Conservation (phyloP, 306 rosid species). For the Corylus avellana region DNA sequence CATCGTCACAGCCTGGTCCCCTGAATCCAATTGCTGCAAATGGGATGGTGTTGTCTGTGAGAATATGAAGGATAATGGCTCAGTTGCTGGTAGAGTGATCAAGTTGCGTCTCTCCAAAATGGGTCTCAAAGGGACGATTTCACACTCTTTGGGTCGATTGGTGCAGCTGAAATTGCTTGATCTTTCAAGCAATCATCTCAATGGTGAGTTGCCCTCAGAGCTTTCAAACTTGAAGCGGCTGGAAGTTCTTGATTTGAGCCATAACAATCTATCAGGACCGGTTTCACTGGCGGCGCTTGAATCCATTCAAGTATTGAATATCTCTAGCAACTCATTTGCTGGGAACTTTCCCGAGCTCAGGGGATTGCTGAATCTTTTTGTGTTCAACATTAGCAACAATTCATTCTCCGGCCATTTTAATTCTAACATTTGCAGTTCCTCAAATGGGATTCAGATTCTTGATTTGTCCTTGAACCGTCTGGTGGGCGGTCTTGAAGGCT, state of each 20-base stretch:
- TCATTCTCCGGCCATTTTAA: slow-evolving; percentile 59
- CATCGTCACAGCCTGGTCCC: slow-evolving; percentile 48
- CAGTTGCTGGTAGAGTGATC: slow-evolving; percentile 51
- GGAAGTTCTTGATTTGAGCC: slow-evolving; percentile 68
- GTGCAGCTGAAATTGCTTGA: slow-evolving; percentile 55
- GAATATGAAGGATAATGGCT: slow-evolving; percentile 30
- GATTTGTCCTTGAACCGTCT: slow-evolving; percentile 58
- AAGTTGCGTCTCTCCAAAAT: slow-evolving; percentile 50
- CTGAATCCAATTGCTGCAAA: slow-evolving; percentile 53
- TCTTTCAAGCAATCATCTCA: slow-evolving; percentile 64
- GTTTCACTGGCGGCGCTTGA: slow-evolving; percentile 38
- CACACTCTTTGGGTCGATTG: slow-evolving; percentile 48
- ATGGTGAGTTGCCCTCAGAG: slow-evolving; percentile 58
- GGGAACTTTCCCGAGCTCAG: slow-evolving; percentile 37
- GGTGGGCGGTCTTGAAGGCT: slow-evolving; percentile 56
- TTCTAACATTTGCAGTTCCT: slow-evolving; percentile 54
- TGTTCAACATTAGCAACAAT: slow-evolving; percentile 69
- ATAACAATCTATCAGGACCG: slow-evolving; percentile 58
- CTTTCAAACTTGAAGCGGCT: slow-evolving; percentile 56
- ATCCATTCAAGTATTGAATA: slow-evolving; percentile 54
- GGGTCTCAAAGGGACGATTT: slow-evolving; percentile 66
- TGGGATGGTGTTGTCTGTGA: slow-evolving; percentile 76
- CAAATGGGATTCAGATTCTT: slow-evolving; percentile 53
- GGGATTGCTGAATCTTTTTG: slow-evolving; percentile 53
- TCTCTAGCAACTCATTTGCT: slow-evolving; percentile 64